phyloP scores from a whole-genome alignment of 2,329 filamentous ascomycete genomes.

The Hymenoscyphus scutula region DNA sequence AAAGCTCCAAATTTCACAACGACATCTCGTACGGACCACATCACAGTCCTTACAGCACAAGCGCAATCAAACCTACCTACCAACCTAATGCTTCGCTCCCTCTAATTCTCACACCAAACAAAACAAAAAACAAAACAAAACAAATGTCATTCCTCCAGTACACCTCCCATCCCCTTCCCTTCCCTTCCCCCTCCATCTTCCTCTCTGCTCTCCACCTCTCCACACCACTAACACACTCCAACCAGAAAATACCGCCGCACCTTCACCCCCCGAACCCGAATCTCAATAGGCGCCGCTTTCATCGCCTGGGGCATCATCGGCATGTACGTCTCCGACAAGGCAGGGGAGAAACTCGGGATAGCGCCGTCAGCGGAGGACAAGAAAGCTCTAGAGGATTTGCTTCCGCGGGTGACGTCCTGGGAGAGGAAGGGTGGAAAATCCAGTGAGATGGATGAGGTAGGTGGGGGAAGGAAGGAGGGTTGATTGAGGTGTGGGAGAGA shows the following conservation, averaged over 20 bases:
- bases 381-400: constrained; percentile 57
- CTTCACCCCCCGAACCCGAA: constrained; percentile 67
- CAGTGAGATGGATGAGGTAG: not conserved
- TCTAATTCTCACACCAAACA: not conserved
- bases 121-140: too few species aligned
- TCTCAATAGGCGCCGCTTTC: constrained; percentile 69
- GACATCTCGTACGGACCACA: not conserved
- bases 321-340: constrained; percentile 68
- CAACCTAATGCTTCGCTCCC: not conserved
- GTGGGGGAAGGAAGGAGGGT: not conserved
- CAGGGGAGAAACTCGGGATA: constrained; percentile 71
- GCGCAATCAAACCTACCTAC: too few species aligned
- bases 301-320: constrained; percentile 75
- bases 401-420: constrained; percentile 62
- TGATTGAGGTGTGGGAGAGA: too few species aligned
- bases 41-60: not conserved
- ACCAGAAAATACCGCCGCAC: constrained; percentile 57
- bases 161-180: not conserved
- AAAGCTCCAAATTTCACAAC: too few species aligned
- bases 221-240: constrained; percentile 16
- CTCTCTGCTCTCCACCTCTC: not conserved
- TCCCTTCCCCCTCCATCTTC: not conserved
- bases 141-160: constrained; percentile 20
- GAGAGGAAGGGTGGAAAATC: constrained; percentile 42
- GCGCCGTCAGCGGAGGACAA: constrained; percentile 72